Evolutionary conservation across 441 rosid species (phyloP).

Genomic region (Cnidoscolus chayamansa): DNA sequence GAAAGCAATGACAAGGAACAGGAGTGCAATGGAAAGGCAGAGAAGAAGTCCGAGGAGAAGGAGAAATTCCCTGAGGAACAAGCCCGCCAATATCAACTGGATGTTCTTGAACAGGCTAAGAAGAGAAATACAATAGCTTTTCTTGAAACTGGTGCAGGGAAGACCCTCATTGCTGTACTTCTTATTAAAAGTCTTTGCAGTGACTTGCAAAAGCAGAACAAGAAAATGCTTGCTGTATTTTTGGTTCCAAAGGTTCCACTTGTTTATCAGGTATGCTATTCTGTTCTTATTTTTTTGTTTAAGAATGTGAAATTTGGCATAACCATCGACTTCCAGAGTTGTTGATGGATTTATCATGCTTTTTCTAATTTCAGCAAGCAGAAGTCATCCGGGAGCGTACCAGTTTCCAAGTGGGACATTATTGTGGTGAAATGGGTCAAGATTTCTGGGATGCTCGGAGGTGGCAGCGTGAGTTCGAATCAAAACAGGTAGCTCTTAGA

Average conservation of each 20-base stretch:
- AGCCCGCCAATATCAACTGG: slow-evolving; percentile 90
- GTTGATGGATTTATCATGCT: slow-evolving; percentile 23
- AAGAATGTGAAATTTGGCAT: slow-evolving; percentile 11
- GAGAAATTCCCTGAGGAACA: slow-evolving; percentile 84
- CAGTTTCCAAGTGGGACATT: slow-evolving; percentile 76
- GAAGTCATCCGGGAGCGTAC: slow-evolving; percentile 90
- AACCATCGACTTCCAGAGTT: slow-evolving; percentile 12
- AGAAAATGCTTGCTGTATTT: slow-evolving; percentile 88
- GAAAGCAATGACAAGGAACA: slow-evolving; percentile 38
- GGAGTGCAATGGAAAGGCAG: slow-evolving; percentile 46
- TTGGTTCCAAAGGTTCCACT: slow-evolving; percentile 98
- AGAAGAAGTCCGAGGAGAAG: slow-evolving; percentile 58
- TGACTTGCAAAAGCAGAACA: slow-evolving; percentile 60
- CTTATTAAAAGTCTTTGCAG: slow-evolving; percentile 68
- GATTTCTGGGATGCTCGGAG: slow-evolving; percentile 97
- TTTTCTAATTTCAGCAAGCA: slow-evolving; percentile 71
- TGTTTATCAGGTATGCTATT: slow-evolving; percentile 80
- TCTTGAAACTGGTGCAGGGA: slow-evolving; percentile 98
- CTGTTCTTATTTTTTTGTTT: slow-evolving; percentile 14
- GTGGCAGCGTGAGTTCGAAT: slow-evolving; percentile 96
- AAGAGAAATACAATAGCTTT: slow-evolving; percentile 89
- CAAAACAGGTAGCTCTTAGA: slow-evolving; percentile 66
- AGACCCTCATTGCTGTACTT: slow-evolving; percentile 94
- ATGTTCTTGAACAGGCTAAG: slow-evolving; percentile 98
- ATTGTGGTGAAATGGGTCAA: slow-evolving; percentile 99